Evolutionary conservation across 441 rosid genomes (phyloP).

Genomic region (Brassica hybrid): DNA sequence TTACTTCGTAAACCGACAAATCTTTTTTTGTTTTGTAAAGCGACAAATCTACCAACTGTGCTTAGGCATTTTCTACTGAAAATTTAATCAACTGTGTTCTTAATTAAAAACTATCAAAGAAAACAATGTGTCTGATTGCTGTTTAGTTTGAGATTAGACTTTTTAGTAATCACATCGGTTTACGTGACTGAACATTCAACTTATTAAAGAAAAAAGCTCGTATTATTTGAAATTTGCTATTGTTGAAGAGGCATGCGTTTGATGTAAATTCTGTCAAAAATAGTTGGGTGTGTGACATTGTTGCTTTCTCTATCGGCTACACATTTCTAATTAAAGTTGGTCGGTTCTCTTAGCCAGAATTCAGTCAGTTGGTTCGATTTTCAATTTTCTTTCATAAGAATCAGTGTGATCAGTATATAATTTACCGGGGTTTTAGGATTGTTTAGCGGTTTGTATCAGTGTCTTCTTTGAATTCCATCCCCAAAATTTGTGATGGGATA

Average conservation of each 20-base stretch:
- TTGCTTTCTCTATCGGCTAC: not conserved
- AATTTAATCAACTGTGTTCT: not conserved
- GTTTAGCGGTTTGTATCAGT: no score
- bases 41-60: slow-evolving; percentile 1
- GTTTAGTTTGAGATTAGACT: not conserved
- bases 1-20: not conserved
- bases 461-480: no score
- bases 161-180: no score
- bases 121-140: not conserved
- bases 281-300: not conserved
- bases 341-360: not conserved
- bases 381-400: no score
- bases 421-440: no score
- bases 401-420: no score
- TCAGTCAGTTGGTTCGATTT: no score
- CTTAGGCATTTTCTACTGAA: not conserved
- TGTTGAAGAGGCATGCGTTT: not conserved
- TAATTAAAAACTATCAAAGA: no score
- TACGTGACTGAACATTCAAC: no score
- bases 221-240: no score
- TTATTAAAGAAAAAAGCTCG: not conserved
- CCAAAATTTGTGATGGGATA: no score
- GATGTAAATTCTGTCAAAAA: not conserved
- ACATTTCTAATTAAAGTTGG: not conserved
- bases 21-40: not conserved